These are phyloP conservation scores for Phlegmacium glaucopus DNA, from an alignment of 768 basidiomycete genomes.

Conservation along the genomic window DNA sequence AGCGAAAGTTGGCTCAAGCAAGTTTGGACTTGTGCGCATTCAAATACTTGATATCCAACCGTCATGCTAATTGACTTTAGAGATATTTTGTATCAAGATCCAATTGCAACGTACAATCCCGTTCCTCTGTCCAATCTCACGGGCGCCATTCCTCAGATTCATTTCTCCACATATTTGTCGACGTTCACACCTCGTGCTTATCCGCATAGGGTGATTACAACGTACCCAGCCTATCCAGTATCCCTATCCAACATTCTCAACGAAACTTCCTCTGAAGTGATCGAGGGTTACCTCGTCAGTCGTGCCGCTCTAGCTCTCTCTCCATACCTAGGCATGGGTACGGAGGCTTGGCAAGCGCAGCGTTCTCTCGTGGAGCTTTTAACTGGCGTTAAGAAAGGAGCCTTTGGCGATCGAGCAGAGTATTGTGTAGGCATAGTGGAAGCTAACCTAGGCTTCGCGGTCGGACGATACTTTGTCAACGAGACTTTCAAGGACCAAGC, in stretches of 20 bases:
- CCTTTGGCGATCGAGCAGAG: slow-evolving; percentile 77
- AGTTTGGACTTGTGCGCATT: slow-evolving; percentile 71
- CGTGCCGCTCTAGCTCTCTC: slow-evolving; percentile 69
- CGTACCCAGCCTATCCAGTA: slow-evolving; percentile 72
- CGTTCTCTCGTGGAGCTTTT: slow-evolving; percentile 69
- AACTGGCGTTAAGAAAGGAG: slow-evolving; percentile 84
- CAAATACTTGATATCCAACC: background rate
- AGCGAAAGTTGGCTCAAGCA: slow-evolving; percentile 71
- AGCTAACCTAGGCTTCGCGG: slow-evolving; percentile 77
- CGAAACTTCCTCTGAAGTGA: slow-evolving; percentile 59
- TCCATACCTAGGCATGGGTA: slow-evolving; percentile 67
- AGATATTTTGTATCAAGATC: slow-evolving; percentile 73
- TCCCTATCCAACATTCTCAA: slow-evolving; percentile 69
- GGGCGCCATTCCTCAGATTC: slow-evolving; percentile 65
- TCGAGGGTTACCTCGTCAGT: slow-evolving; percentile 87
- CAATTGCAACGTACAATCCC: slow-evolving; percentile 88
- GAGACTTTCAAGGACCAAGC: slow-evolving; percentile 78
- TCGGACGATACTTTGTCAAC: slow-evolving; percentile 87
- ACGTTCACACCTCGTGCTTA: slow-evolving; percentile 76
- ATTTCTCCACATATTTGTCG: slow-evolving; percentile 84
- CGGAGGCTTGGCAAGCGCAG: slow-evolving; percentile 76
- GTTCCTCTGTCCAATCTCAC: slow-evolving; percentile 66
- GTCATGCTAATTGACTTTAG: slow-evolving; percentile 27
- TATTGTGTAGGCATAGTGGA: slow-evolving; percentile 78
- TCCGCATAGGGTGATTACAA: slow-evolving; percentile 76